phyloP scores from a whole-genome alignment of 306 rosid species.

The Herpetospermum pedunculosum region DNA sequence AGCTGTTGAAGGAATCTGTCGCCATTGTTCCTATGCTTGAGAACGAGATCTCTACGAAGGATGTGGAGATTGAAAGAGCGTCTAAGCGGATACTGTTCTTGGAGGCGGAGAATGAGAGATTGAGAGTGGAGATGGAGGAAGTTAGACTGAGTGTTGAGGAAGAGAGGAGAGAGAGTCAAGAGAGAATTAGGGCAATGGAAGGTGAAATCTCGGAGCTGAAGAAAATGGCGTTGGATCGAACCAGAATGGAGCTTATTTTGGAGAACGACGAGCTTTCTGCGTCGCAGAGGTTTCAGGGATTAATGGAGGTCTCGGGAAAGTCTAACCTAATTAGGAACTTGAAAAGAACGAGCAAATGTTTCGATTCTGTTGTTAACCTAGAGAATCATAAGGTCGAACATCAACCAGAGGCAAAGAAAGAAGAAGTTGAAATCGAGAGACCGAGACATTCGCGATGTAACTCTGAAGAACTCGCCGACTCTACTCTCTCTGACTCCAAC shows the following conservation, averaged over 20 bases:
- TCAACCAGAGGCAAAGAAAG: slow-evolving; percentile 44
- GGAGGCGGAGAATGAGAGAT: slow-evolving; percentile 41
- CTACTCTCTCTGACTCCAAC: slow-evolving; percentile 23
- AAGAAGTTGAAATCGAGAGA: slow-evolving; percentile 35
- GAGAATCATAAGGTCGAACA: slow-evolving; percentile 32
- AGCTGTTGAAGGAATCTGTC: slow-evolving; percentile 64
- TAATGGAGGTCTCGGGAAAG: slow-evolving; percentile 41
- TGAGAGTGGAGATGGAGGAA: slow-evolving; percentile 31
- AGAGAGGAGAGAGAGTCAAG: slow-evolving; percentile 32
- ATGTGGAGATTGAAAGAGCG: slow-evolving; percentile 41
- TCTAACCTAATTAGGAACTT: slow-evolving; percentile 45
- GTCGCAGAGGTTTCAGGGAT: slow-evolving; percentile 54
- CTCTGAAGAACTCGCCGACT: slow-evolving; percentile 77
- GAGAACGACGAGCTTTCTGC: slow-evolving; percentile 42
- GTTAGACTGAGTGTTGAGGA: slow-evolving; percentile 24
- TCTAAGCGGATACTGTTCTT: slow-evolving; percentile 24
- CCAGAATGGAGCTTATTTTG: slow-evolving; percentile 14
- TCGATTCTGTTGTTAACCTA: slow-evolving; percentile 16
- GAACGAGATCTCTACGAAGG: slow-evolving; percentile 42
- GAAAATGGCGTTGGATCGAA: slow-evolving; percentile 36
- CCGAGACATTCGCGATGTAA: slow-evolving; percentile 49
- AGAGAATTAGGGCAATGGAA: slow-evolving; percentile 38
- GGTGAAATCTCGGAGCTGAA: slow-evolving; percentile 49
- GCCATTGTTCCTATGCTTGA: slow-evolving; percentile 75
- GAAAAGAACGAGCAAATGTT: slow-evolving; percentile 31